phyloP scores from a whole-genome alignment of 371 early-diverging fungal species.

The Dichotomocladium elegans region DNA sequence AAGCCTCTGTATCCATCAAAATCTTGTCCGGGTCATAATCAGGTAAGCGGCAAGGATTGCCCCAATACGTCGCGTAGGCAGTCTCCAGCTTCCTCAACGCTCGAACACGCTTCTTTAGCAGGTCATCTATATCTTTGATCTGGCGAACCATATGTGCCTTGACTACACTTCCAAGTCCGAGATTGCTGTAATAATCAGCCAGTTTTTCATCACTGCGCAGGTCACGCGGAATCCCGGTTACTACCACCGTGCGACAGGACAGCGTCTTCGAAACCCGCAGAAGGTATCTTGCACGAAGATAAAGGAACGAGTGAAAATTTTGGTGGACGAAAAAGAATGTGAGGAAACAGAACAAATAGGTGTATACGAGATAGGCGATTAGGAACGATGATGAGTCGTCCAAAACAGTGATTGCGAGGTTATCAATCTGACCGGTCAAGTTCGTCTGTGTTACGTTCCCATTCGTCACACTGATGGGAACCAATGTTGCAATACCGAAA shows the following conservation, averaged over 20 bases:
- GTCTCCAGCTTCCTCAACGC: slow-evolving; percentile 34
- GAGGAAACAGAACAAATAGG: slow-evolving; percentile 51
- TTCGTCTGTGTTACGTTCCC: slow-evolving; percentile 10
- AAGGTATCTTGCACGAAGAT: slow-evolving; percentile 43
- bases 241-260: slow-evolving; percentile 49
- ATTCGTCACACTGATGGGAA: slow-evolving; percentile 33
- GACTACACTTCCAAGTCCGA: slow-evolving; percentile 51
- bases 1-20: slow-evolving; percentile 9
- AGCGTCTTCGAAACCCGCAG: slow-evolving; percentile 35
- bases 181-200: slow-evolving; percentile 47
- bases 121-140: slow-evolving; percentile 27
- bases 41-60: slow-evolving; percentile 42
- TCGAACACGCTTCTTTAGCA: slow-evolving; percentile 30
- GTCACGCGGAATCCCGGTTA: slow-evolving; percentile 47
- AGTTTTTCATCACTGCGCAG: slow-evolving; percentile 43
- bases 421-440: slow-evolving; percentile 10
- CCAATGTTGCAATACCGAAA: slow-evolving; percentile 30
- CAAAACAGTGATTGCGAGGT: slow-evolving; percentile 30
- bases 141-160: slow-evolving; percentile 52
- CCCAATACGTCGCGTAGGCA: slow-evolving; percentile 41
- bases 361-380: slow-evolving; percentile 52
- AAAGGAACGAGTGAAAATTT: slow-evolving; percentile 45
- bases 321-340: slow-evolving; percentile 46
- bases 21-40: slow-evolving; percentile 43
- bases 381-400: slow-evolving; percentile 26